Evolutionary conservation across 2,329 filamentous ascomycete species (phyloP).

Genomic region (Fonsecaea nubica): DNA sequence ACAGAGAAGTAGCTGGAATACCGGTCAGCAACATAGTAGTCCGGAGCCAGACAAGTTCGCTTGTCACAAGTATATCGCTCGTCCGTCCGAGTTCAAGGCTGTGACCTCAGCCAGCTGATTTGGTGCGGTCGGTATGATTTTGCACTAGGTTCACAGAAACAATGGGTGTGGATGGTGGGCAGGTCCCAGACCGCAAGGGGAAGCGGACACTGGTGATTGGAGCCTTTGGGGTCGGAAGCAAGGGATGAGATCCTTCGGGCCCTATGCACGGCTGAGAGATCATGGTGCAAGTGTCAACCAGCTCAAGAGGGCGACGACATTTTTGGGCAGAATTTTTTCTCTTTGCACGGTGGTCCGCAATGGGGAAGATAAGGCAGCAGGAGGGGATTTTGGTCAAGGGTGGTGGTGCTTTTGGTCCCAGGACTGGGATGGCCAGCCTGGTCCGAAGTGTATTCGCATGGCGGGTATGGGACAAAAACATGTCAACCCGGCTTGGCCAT

Average conservation of each 20-base stretch:
- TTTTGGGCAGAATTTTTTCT: constrained; percentile 12
- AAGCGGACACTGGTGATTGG: constrained; percentile 25
- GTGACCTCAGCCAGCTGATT: constrained; percentile 29
- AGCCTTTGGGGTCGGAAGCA: constrained; percentile 30
- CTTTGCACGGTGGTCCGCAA: constrained; percentile 26
- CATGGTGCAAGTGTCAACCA: constrained; percentile 18
- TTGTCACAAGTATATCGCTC: constrained; percentile 22
- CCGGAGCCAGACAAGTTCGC: constrained; percentile 14
- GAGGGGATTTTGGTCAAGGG: constrained; percentile 31
- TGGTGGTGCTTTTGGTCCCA: constrained; percentile 17
- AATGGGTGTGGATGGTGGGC: constrained; percentile 20
- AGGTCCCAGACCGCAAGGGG: constrained; percentile 10
- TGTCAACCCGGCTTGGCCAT: constrained; percentile 4
- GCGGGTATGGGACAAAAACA: constrained; percentile 3
- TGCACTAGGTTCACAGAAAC: constrained; percentile 20
- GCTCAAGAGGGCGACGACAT: constrained; percentile 23
- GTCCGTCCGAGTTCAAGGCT: constrained; percentile 27
- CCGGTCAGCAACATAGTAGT: constrained; percentile 22
- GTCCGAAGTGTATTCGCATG: constrained; percentile 4
- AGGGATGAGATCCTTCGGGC: constrained; percentile 24
- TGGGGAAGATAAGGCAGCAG: constrained; percentile 30
- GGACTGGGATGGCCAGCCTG: constrained; percentile 9
- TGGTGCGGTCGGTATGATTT: constrained; percentile 12
- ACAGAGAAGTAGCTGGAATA: constrained; percentile 9
- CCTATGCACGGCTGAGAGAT: constrained; percentile 34